These are phyloP conservation scores for Amylostereum areolatum DNA, from an alignment of 1,284 basidiomycete species.

Conservation along the genomic window DNA sequence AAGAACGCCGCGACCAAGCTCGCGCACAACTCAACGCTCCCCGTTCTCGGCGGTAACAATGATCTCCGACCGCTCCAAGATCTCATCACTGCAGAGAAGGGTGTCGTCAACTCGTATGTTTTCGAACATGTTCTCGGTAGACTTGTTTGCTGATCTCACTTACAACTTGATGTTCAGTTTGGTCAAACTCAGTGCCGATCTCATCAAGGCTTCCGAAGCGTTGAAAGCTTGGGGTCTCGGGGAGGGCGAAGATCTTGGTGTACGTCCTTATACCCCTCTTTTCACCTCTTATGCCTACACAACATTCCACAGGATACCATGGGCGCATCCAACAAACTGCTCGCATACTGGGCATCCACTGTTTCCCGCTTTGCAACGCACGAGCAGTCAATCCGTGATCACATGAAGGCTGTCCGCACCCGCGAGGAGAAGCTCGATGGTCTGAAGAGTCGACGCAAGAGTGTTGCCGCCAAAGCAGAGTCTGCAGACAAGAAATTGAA, in stretches of 20 bases:
- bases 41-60: conserved; percentile 73
- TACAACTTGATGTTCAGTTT: conserved; percentile 32
- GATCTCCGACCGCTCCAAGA: conserved; percentile 83
- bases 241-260: conserved; percentile 85
- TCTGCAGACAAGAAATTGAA: conserved; percentile 85
- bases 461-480: conserved; percentile 71
- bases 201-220: conserved; percentile 69
- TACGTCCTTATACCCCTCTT: conserved; percentile 30
- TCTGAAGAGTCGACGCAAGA: conserved; percentile 64
- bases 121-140: neutral
- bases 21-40: conserved; percentile 80
- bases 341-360: conserved; percentile 66
- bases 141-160: neutral
- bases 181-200: conserved; percentile 61
- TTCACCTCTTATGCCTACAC: conserved; percentile 2
- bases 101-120: conserved; percentile 67
- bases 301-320: conserved; percentile 61
- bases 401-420: conserved; percentile 75
- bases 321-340: conserved; percentile 63
- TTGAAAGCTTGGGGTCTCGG: conserved; percentile 75
- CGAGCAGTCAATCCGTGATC: conserved; percentile 68
- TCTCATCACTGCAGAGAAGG: conserved; percentile 85
- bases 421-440: conserved; percentile 83
- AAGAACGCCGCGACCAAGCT: conserved; percentile 69
- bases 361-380: conserved; percentile 71